Conservation (phyloP, 192 early-diverging fungal species). For the Phlyctochytrium planicorne region DNA sequence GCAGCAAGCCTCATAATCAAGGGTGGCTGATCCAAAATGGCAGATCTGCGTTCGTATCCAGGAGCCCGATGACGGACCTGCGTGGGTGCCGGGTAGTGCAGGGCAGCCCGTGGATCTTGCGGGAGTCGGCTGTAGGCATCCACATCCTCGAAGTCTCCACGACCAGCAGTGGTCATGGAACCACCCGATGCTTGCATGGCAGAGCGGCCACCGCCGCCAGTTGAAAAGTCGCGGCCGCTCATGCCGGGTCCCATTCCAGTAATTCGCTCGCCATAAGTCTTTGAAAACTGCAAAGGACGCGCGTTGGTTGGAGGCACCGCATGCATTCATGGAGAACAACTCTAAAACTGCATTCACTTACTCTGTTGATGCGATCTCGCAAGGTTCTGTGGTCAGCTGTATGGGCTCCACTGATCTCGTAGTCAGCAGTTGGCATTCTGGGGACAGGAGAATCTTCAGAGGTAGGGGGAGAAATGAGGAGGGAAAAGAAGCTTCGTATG, state of each 20-base stretch:
- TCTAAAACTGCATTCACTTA: too few species aligned
- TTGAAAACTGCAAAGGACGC: too few species aligned
- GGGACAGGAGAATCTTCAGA: too few species aligned
- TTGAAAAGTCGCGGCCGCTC: too few species aligned
- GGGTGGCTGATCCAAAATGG: not conserved
- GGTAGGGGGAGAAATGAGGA: too few species aligned
- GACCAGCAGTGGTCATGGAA: not conserved
- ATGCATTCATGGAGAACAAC: too few species aligned
- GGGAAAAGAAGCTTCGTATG: too few species aligned
- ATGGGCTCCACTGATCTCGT: not conserved
- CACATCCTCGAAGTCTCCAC: not conserved
- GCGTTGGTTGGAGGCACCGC: too few species aligned
- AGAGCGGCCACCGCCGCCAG: too few species aligned
- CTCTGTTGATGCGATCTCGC: not conserved
- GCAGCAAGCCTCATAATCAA: not conserved
- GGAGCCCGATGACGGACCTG: not conserved
- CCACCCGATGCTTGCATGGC: too few species aligned
- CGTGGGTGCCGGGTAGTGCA: not conserved
- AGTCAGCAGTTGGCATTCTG: not conserved
- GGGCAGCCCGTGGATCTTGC: not conserved
- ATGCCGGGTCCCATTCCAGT: too few species aligned
- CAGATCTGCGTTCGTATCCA: not conserved
- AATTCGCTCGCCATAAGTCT: too few species aligned
- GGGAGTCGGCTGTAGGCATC: not conserved
- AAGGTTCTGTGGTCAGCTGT: not conserved